phyloP scores from a whole-genome alignment of 2,329 filamentous ascomycete species.

The Coniochaeta prunicola region DNA sequence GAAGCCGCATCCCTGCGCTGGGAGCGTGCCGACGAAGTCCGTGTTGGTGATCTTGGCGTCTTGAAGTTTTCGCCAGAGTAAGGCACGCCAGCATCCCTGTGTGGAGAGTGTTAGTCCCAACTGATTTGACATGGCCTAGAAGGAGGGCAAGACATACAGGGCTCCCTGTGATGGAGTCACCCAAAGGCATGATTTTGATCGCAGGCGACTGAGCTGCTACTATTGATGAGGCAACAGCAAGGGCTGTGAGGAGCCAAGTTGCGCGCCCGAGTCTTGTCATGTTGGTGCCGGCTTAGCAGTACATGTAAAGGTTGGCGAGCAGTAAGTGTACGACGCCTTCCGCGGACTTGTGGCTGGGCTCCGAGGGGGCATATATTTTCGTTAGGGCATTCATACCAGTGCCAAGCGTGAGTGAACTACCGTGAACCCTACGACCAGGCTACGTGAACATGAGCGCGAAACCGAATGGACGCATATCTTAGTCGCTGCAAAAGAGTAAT shows the following conservation, averaged over 20 bases:
- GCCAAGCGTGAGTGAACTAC: too few species aligned
- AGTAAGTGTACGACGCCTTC: not conserved
- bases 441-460: too few species aligned
- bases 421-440: too few species aligned
- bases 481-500: not conserved
- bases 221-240: not conserved
- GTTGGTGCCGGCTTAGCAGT: not conserved
- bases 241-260: not conserved
- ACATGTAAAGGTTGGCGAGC: not conserved
- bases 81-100: slow-evolving; percentile 24
- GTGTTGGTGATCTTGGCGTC: slow-evolving; percentile 21
- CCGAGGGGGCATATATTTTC: too few species aligned
- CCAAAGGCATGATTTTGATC: slow-evolving; percentile 14
- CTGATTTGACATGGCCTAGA: not conserved
- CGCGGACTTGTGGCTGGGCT: not conserved
- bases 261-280: not conserved
- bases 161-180: slow-evolving; percentile 19
- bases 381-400: too few species aligned
- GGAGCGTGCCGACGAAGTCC: slow-evolving; percentile 26
- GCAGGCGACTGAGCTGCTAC: not conserved
- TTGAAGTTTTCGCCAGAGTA: slow-evolving; percentile 23
- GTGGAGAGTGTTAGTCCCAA: not conserved
- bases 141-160: slow-evolving; percentile 7
- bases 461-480: not conserved
- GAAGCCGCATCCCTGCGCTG: slow-evolving; percentile 25